A percentile compares a stretch with the other conserved stretches of the same genome.
These are phyloP conservation scores for Pyracantha coccinea DNA, from an alignment of 331 rosid genomes.

Conservation along the genomic window DNA sequence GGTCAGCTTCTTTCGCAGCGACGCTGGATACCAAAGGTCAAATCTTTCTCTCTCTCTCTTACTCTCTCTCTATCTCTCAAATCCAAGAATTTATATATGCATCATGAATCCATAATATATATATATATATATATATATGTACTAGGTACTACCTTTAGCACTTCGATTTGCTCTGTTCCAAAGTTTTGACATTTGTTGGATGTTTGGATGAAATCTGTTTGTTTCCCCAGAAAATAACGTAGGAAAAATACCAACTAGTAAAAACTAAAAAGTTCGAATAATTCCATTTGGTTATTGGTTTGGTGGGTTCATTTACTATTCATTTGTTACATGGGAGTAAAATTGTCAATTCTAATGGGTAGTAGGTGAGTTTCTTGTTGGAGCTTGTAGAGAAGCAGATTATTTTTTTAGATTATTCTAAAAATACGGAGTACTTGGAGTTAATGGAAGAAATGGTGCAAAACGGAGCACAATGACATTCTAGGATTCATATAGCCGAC, in stretches of 20 bases:
- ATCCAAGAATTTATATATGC: background rate
- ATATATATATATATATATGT: background rate
- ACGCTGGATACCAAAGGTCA: constrained; percentile 9
- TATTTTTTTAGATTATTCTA: background rate
- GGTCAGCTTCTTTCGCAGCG: background rate
- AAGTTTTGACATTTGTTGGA: background rate
- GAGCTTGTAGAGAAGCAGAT: constrained; percentile 1
- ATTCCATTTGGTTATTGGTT: background rate
- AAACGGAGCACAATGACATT: too few relatives aligned
- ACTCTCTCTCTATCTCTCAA: background rate
- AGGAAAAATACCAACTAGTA: background rate
- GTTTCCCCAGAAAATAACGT: background rate
- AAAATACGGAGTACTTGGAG: too few relatives aligned
- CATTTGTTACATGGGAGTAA: background rate
- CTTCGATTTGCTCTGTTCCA: background rate
- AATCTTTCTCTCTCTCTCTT: background rate
- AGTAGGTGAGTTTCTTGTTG: background rate
- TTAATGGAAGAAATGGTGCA: too few relatives aligned
- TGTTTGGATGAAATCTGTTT: background rate
- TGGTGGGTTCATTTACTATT: background rate
- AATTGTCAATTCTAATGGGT: background rate
- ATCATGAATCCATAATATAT: background rate
- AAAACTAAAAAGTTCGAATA: too few relatives aligned
- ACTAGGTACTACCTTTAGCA: background rate
- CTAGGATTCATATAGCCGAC: too few relatives aligned